These are phyloP conservation scores for Tinospora cordifolia DNA, from an alignment of 164 flowering plant genomes.

Conservation along the genomic window DNA sequence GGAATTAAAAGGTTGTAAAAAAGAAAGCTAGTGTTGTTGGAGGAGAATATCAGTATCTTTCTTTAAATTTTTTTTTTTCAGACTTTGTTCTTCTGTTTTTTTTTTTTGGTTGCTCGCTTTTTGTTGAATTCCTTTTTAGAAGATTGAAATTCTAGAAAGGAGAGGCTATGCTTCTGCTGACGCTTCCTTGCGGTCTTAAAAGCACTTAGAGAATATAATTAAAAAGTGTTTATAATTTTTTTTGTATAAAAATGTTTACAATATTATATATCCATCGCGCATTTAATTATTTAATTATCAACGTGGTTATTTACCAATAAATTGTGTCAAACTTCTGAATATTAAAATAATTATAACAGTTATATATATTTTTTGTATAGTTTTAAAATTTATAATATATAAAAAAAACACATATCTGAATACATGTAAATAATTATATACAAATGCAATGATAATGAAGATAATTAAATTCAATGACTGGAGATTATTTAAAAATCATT, in stretches of 20 bases:
- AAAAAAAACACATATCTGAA: too few species aligned
- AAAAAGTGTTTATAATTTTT: too few species aligned
- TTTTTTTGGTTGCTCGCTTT: not conserved
- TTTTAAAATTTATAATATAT: too few species aligned
- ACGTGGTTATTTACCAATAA: not conserved
- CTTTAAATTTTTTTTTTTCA: not conserved
- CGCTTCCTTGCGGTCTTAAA: not conserved
- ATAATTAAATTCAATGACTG: too few species aligned
- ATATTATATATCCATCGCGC: too few species aligned
- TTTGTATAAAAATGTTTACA: too few species aligned
- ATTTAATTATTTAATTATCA: not conserved
- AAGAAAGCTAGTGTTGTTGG: not conserved
- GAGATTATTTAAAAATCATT: too few species aligned
- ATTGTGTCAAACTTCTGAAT: too few species aligned
- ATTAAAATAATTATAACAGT: too few species aligned
- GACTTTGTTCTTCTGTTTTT: not conserved
- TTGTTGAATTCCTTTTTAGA: not conserved
- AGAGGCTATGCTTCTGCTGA: conserved; percentile 3
- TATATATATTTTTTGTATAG: too few species aligned
- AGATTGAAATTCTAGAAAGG: conserved; percentile 4
- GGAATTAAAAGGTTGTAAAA: not conserved
- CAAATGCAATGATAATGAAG: too few species aligned
- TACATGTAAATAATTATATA: too few species aligned
- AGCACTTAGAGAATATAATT: not conserved
- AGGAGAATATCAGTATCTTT: not conserved